Evolutionary conservation across 768 basidiomycete species (phyloP).

Genomic region (Podaxis sp.): DNA sequence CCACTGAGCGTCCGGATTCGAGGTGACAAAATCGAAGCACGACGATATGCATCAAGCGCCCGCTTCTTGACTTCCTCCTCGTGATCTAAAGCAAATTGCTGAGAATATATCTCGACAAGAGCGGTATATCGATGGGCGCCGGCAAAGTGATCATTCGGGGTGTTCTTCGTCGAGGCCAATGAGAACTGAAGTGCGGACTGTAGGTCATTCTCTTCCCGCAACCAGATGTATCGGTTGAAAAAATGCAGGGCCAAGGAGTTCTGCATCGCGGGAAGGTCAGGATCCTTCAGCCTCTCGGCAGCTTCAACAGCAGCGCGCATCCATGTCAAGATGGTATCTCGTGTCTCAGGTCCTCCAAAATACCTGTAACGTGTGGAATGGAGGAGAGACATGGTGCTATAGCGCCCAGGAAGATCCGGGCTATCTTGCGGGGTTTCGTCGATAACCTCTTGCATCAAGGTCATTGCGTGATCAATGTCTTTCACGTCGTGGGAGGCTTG

Average conservation of each 20-base stretch:
- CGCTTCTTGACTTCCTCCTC: neutral
- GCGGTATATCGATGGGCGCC: neutral
- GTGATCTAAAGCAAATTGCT: conserved; percentile 1
- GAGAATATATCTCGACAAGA: neutral
- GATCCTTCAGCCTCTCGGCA: neutral
- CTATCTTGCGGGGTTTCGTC: neutral
- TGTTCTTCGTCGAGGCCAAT: neutral
- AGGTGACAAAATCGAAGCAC: neutral
- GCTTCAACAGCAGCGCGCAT: neutral
- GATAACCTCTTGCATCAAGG: neutral
- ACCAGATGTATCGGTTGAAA: conserved; percentile 3
- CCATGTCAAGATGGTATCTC: neutral
- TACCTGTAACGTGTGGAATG: neutral
- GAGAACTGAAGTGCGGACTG: neutral
- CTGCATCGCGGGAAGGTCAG: neutral
- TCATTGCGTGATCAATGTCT: neutral
- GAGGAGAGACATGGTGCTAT: neutral
- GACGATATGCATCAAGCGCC: neutral
- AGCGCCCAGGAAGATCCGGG: neutral
- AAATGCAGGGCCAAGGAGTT: neutral
- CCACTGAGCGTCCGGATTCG: conserved; percentile 13
- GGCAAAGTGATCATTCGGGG: neutral
- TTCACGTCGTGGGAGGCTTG: neutral
- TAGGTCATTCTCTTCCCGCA: neutral
- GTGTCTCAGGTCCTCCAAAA: conserved; percentile 1